Evolutionary conservation across 306 rosid genomes (phyloP).

Genomic region (Crotalaria pallida): DNA sequence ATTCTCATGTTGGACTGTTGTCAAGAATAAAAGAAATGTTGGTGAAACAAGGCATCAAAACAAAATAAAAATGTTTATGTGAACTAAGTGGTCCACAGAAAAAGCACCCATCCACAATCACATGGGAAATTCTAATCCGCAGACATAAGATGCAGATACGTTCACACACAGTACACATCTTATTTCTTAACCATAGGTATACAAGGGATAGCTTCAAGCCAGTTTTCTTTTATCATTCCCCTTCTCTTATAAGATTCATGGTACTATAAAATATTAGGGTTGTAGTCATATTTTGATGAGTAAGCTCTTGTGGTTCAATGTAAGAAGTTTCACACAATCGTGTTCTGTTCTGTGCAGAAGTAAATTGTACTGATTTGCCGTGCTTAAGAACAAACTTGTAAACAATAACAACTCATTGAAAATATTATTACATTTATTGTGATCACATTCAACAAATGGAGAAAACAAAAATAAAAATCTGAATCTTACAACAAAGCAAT

Average conservation of each 20-base stretch:
- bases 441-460: neutral
- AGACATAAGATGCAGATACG: neutral
- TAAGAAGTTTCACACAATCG: neutral
- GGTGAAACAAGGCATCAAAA: neutral
- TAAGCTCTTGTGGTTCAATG: constrained; percentile 1
- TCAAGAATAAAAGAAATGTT: neutral
- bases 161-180: neutral
- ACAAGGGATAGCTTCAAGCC: neutral
- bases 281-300: too few relatives aligned
- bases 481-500: neutral
- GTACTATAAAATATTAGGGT: too few relatives aligned
- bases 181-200: neutral
- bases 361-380: neutral
- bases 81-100: neutral
- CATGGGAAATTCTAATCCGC: constrained; percentile 5
- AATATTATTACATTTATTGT: neutral
- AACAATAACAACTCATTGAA: neutral
- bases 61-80: neutral
- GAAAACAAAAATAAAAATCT: neutral
- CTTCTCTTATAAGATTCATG: neutral
- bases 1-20: constrained; percentile 69
- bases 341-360: too few relatives aligned
- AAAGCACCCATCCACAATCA: neutral
- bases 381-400: neutral
- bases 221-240: neutral